Evolutionary conservation across 345 rosid genomes (phyloP), one percentile per base, ranked within the genome.

Genomic region (Camelina laxa): DNA sequence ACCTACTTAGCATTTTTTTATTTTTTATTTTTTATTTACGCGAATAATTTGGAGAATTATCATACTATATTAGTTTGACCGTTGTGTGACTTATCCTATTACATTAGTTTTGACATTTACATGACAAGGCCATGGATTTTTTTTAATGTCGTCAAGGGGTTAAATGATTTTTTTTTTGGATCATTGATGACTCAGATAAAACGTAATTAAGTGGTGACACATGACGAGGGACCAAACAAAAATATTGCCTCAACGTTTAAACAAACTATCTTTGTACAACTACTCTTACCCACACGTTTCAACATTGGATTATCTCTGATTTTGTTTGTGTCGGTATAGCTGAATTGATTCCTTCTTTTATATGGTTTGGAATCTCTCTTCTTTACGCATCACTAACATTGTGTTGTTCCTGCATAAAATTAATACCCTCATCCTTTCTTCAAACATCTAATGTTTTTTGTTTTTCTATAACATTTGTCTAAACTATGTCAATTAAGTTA

Each of bases 201-300:
- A 13, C 57, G 57, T n/a, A n/a, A n/a, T n/a, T 33, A 33, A 60
- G 24, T 70, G 39, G 36, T 77, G 80, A n/a, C n/a, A 70, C 53
- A 48, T 70, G 76, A 77, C 56, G 20, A 48, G 66, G 48, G 62
- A 77, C 80, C 60, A 77, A 70, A 70, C 72, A 70, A 69, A 70
- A 60, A 21, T 7, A 63, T 42, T 55, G 71, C 65, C 19, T 56
- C 55, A 14, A 48, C 75, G 51, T 69, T 56, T 24, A 36, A 54
- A 70, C 51, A 63, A 69, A 19, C 2, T 19, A 0, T 2, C 20
- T 13, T 50, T 54, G 58, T 54, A 53, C 56, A 21, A 57, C 19
- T 13, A 31, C 56, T 61, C 49, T 61, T 16, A 33, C 21, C 69
- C 67, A 75, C 66, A 21, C 38, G 73, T 67, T 49, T 49, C 9